phyloP scores from a whole-genome alignment of 1,284 basidiomycete genomes.

The Golubevia pallescens region DNA sequence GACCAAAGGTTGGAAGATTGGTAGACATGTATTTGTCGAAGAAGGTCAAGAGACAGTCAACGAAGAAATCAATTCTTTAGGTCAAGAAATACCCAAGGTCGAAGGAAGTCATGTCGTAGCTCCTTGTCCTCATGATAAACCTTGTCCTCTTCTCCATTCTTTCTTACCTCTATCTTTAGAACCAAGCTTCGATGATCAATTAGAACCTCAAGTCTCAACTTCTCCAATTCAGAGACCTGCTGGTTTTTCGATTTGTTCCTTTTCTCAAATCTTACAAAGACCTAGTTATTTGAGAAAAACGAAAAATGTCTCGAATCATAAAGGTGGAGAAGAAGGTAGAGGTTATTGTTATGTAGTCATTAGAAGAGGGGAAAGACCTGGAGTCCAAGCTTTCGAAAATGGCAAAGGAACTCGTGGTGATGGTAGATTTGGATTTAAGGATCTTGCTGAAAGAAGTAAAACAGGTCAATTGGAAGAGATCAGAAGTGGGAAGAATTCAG shows the following conservation, averaged over 20 bases:
- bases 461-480: too few species aligned
- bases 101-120: constrained; percentile 25
- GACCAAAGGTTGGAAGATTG: background rate
- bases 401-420: too few species aligned
- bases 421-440: too few species aligned
- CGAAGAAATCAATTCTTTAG: background rate
- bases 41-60: background rate
- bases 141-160: constrained; percentile 41
- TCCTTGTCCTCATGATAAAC: constrained; percentile 56
- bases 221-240: constrained; percentile 12
- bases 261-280: constrained; percentile 32
- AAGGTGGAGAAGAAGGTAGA: constrained; percentile 28
- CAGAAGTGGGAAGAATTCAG: too few species aligned
- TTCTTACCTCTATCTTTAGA: too few species aligned
- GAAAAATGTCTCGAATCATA: constrained; percentile 11
- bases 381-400: too few species aligned
- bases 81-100: background rate
- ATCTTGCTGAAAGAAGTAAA: too few species aligned
- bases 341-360: constrained; percentile 52
- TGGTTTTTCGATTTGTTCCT: constrained; percentile 18
- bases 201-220: too few species aligned
- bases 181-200: too few species aligned
- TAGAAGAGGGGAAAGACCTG: constrained; percentile 32
- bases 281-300: constrained; percentile 34
- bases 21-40: constrained; percentile 14